Base-by-base conservation (phyloP, 1,284 basidiomycete species). In the Spongispora temasekensis region DNA sequence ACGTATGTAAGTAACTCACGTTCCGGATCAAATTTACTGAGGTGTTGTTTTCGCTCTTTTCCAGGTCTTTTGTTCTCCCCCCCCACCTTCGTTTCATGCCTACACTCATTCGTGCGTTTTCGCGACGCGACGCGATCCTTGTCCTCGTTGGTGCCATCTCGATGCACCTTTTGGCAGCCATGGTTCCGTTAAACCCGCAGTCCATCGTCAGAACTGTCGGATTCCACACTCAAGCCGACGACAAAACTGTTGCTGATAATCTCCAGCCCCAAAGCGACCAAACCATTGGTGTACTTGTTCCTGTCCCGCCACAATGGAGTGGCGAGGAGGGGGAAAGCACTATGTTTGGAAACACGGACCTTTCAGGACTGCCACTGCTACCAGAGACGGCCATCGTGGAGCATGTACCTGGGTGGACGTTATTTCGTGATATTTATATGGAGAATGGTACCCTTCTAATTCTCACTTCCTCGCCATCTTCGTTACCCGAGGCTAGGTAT, bases 331-430 rank as follows among this genome's bases (percentile, higher is more conserved):
- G 2, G 3, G 35, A 56, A 44, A 46, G 13, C 46, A 46, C 44
- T 32, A 34, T 27, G 15, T 27, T 15, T 46, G 28, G 5, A 31
- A 50, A 28, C 13, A 42, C 5, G 19, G 50, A 57, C 40, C 31
- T 68, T 57, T 65, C 60, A 15, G 59, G 23, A 7, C 19, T 61
- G 32, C 21, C 68, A 40, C 67, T 60, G 10, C 67, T 87, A 7
- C 83, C 83, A 1, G 75, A 79, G 57, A 89, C 88, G 0, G 76
- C 78, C 15, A 67, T 89, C 25, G 69, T 85, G 12, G 78, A 82
- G n/a, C 88, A 89, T 60, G 85, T 84, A 17, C 86, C 86, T 46
- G 92, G 93, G 46, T 94, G 91, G 90, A 93, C 92, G 0, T 75
- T 94, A 34, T 91, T 92, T 72, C 82, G 83, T 51, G 85, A 92